Percentiles rank a stretch among this genome's conserved stretches.
Conservation (phyloP, 192 early-diverging fungal species). For the Coemansia sp. region DNA sequence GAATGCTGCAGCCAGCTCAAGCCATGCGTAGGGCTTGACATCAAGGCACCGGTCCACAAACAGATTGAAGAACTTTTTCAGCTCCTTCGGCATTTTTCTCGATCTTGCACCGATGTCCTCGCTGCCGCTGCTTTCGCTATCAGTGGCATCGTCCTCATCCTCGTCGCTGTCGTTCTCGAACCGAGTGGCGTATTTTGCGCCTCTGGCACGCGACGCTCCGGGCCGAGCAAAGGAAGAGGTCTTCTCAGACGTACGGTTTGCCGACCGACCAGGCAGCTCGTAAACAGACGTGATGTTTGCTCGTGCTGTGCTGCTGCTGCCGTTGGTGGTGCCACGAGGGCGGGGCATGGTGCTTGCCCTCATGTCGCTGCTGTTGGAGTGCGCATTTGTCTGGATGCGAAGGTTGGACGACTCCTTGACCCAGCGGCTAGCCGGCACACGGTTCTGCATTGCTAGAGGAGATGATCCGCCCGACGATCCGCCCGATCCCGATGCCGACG, state of each 20-base stretch:
- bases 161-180: slow-evolving; percentile 28
- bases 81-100: slow-evolving; percentile 35
- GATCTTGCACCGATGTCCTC: neutral
- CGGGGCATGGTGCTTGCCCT: slow-evolving; percentile 52
- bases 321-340: slow-evolving; percentile 22
- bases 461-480: slow-evolving; percentile 44
- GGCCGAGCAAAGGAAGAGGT: slow-evolving; percentile 11
- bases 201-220: slow-evolving; percentile 5
- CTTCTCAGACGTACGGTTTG: slow-evolving; percentile 9
- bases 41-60: slow-evolving; percentile 55
- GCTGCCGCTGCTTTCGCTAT: slow-evolving; percentile 20
- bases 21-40: slow-evolving; percentile 57
- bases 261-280: slow-evolving; percentile 46
- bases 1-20: slow-evolving; percentile 35
- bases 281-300: slow-evolving; percentile 46
- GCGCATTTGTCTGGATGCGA: slow-evolving; percentile 31
- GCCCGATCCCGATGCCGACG: slow-evolving; percentile 42
- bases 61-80: slow-evolving; percentile 47
- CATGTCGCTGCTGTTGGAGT: slow-evolving; percentile 9
- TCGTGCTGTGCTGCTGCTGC: slow-evolving; percentile 20
- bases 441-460: slow-evolving; percentile 42
- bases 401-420: slow-evolving; percentile 50
- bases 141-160: neutral
- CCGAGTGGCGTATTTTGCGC: slow-evolving; percentile 10
- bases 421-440: slow-evolving; percentile 46